Evolutionary conservation across 495 filamentous ascomycete species (phyloP).

Genomic region (Tuber aestivum): DNA sequence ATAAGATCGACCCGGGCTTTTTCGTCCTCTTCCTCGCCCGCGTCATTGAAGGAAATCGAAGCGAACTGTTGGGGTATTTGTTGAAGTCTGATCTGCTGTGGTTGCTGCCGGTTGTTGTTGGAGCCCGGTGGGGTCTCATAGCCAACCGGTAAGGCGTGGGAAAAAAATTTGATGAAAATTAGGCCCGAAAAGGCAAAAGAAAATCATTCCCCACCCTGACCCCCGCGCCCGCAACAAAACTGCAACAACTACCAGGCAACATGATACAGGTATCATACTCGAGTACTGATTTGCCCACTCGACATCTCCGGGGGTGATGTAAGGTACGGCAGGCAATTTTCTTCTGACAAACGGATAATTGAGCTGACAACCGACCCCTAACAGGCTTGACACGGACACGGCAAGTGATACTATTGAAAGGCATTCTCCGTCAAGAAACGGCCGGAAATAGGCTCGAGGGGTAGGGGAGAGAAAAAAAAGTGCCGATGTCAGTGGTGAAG

Average conservation of each 20-base stretch:
- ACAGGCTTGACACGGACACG: background rate
- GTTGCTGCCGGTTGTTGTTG: background rate
- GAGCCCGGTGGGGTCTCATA: background rate
- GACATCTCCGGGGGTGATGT: background rate
- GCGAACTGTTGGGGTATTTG: background rate
- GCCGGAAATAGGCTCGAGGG: slow-evolving; percentile 2
- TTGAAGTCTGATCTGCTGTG: slow-evolving; percentile 1
- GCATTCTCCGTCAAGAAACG: background rate
- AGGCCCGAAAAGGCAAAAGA: background rate
- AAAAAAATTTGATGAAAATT: background rate
- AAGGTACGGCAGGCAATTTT: background rate
- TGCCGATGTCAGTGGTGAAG: slow-evolving; percentile 30
- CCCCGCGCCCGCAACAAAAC: background rate
- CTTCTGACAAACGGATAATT: background rate
- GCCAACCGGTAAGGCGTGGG: background rate
- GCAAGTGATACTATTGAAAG: background rate
- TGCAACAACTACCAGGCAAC: background rate
- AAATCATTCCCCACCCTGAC: background rate
- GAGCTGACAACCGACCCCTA: background rate
- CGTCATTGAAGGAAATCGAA: slow-evolving; percentile 26
- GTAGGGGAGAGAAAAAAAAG: slow-evolving; percentile 9
- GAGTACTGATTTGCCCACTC: background rate
- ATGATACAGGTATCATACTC: too few species aligned
- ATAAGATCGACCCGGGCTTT: slow-evolving; percentile 37
- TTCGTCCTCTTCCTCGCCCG: slow-evolving; percentile 34